Percentiles rank a stretch among this genome's conserved stretches.
These are phyloP conservation scores for Botrytis tulipae DNA, from an alignment of 2,329 filamentous ascomycete species.

Conservation along the genomic window DNA sequence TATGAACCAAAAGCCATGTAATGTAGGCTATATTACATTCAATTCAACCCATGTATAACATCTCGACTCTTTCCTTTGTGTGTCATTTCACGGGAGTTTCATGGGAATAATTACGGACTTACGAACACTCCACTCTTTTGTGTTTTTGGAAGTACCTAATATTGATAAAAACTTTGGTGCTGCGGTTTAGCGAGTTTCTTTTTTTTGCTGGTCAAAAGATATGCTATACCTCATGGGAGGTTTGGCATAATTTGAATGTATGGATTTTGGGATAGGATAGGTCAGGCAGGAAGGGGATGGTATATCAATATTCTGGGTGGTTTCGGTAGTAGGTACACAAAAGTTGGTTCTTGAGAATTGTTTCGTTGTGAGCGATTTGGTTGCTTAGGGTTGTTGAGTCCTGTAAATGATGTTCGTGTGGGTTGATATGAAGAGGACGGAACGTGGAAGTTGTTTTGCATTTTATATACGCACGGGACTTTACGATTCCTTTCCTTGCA, in stretches of 20 bases:
- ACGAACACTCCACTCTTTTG: slow-evolving; percentile 22
- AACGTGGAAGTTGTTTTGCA: neutral
- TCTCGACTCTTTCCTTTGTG: slow-evolving; percentile 5
- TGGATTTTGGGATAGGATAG: neutral
- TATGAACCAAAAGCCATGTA: slow-evolving; percentile 48
- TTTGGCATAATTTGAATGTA: slow-evolving; percentile 13
- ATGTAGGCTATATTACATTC: slow-evolving; percentile 10
- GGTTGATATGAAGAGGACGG: neutral
- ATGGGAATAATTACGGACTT: slow-evolving; percentile 7
- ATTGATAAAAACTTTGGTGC: slow-evolving; percentile 9
- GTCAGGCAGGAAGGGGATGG: neutral
- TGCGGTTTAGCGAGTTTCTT: slow-evolving; percentile 19
- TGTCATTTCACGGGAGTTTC: neutral
- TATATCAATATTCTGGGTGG: neutral
- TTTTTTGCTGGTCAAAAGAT: neutral
- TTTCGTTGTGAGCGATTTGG: slow-evolving; percentile 7
- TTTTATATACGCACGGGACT: slow-evolving; percentile 1
- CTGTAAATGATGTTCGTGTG: neutral
- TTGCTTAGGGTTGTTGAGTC: neutral
- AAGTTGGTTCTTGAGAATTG: slow-evolving; percentile 13
- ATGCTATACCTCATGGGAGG: slow-evolving; percentile 18
- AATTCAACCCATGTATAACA: neutral
- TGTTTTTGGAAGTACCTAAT: slow-evolving; percentile 19
- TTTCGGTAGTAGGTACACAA: slow-evolving; percentile 7
- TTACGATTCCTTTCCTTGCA: neutral